A percentile compares a stretch with the other conserved stretches of the same genome.
Conservation (phyloP, 83 land plant genomes). For the Picea engelmannii region DNA sequence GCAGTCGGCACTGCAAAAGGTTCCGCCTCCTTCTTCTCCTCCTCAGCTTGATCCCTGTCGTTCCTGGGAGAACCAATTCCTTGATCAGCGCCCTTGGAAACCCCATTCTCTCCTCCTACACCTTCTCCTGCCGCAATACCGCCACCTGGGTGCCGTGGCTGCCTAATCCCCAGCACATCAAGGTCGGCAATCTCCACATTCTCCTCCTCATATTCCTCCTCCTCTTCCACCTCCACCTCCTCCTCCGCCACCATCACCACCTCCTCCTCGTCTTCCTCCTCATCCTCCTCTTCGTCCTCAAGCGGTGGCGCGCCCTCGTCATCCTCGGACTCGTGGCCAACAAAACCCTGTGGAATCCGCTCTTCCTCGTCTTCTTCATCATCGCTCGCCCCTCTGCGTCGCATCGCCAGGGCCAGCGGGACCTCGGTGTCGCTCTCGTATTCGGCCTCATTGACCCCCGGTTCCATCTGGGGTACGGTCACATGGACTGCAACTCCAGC, state of each 20-base stretch:
- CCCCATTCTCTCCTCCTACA: conserved; percentile 27
- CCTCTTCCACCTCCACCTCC: conserved; percentile 27
- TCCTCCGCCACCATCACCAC: conserved; percentile 2
- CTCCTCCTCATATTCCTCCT: conserved; percentile 37
- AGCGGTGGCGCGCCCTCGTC: conserved; percentile 63
- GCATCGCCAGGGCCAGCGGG: conserved; percentile 67
- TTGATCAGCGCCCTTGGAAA: not conserved
- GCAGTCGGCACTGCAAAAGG: conserved; percentile 95
- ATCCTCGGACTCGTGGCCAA: conserved; percentile 72
- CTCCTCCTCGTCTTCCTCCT: conserved; percentile 38
- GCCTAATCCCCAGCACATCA: conserved; percentile 3
- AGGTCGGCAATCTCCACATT: conserved; percentile 27
- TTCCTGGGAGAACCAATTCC: conserved; percentile 15
- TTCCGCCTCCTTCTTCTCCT: conserved; percentile 81
- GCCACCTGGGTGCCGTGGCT: not conserved
- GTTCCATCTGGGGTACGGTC: not conserved
- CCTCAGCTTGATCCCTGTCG: conserved; percentile 36
- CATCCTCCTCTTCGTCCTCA: conserved; percentile 69
- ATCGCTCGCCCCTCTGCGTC: conserved; percentile 89
- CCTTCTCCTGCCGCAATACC: conserved; percentile 12
- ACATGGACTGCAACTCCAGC: not conserved
- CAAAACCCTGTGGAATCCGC: conserved; percentile 23
- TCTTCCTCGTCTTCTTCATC: conserved; percentile 74
- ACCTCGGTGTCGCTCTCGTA: conserved; percentile 89
- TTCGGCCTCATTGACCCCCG: conserved; percentile 48